These are phyloP conservation scores for Ganoderma sinense DNA, from an alignment of 1,284 basidiomycete genomes.

Conservation along the genomic window DNA sequence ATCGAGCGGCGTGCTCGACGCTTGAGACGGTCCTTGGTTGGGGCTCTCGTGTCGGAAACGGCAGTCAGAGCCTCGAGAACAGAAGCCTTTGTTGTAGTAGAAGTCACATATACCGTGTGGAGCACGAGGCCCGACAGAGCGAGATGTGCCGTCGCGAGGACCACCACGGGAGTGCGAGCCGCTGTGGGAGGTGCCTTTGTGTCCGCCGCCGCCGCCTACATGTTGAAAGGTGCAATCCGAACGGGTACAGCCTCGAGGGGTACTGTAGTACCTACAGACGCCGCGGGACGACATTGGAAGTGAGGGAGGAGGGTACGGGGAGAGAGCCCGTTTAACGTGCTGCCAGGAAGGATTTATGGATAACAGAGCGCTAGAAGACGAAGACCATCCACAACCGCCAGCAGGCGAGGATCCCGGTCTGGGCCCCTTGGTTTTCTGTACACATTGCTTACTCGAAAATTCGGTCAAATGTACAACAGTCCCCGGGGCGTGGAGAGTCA, in stretches of 20 bases:
- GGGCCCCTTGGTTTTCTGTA: not conserved
- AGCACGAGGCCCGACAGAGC: constrained; percentile 9
- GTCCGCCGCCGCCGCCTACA: constrained; percentile 3
- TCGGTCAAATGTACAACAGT: not conserved
- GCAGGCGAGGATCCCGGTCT: not conserved
- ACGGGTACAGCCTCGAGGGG: constrained; percentile 34
- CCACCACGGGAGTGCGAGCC: not conserved
- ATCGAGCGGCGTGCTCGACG: constrained; percentile 1
- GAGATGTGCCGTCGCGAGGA: not conserved
- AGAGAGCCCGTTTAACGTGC: not conserved
- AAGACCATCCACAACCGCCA: not conserved
- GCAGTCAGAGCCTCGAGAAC: constrained; percentile 56
- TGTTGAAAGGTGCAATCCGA: constrained; percentile 31
- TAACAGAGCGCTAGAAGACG: constrained; percentile 8
- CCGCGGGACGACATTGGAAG: constrained; percentile 18
- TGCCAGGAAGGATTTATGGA: not conserved
- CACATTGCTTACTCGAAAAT: not conserved
- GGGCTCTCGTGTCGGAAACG: constrained; percentile 49
- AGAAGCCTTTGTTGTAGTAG: constrained; percentile 59
- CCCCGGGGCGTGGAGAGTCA: not conserved
- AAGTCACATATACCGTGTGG: constrained; percentile 55
- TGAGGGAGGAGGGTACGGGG: not conserved
- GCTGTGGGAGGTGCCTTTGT: not conserved
- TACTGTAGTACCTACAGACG: constrained; percentile 32
- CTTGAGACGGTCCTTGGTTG: constrained; percentile 7